Evolutionary conservation across 2,329 filamentous ascomycete genomes (phyloP), one percentile per base, ranked within the genome.

Genomic region (Chrysosporium keratinophilum): DNA sequence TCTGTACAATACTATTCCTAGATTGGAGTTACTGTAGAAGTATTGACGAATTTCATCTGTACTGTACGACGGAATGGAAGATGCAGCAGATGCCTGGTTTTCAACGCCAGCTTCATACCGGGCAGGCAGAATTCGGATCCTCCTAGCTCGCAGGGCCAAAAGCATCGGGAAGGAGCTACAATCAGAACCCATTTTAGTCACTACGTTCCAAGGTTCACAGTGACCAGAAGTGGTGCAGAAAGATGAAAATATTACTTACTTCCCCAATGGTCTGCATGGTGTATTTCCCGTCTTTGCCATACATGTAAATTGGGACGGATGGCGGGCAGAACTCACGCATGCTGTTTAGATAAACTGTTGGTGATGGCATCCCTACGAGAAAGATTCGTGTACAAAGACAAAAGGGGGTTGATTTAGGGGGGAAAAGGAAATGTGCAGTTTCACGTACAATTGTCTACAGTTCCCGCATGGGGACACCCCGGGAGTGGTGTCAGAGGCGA

Each of bases 241-340:
- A 44, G 17, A 10, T 17, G n/a, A 19, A 28, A 12, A 12, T 3
- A 23, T 14, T 7, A 54, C 41, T n/a, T 63, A 72, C 71, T 63
- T 73, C 68, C 39, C 64, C 65, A 59, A 71, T 70, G 2, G 66
- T 70, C 58, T 60, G 64, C 34, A 69, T 51, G 15, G 55, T 63
- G 51, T 65, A 89, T 57, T 84, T 79, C 1, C 83, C 84, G 58
- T 89, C 79, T 67, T 83, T 85, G 69, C 94, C 89, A 70, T 94
- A 95, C 91, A 97, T 95, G 67, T 95, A 82, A 54, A 98, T 79
- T 0, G 89, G 91, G 55, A 80, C 82, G 5, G 76, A 72, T n/a
- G 82, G 65, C 5, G 77, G 69, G 60, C 81, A 85, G 64, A 90
- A 90, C 71, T 91, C 87, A 46, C 85, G 82, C 60, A 91, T 88